phyloP scores from a whole-genome alignment of 1,284 basidiomycete species.

The Marasmius fiardii region DNA sequence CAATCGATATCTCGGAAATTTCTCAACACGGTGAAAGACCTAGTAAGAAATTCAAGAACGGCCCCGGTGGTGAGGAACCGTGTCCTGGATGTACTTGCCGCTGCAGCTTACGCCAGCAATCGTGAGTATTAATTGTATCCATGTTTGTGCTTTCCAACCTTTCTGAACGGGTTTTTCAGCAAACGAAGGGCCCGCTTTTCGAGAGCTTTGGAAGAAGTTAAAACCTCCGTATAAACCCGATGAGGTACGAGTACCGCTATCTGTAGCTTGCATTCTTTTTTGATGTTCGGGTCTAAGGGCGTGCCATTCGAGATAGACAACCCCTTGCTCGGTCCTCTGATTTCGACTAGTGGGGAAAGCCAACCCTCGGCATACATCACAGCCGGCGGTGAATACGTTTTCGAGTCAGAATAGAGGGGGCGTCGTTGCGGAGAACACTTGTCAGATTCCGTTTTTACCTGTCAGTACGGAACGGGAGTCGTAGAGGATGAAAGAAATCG shows the following conservation, averaged over 20 bases:
- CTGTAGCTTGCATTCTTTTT: neutral
- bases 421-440: no score
- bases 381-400: neutral
- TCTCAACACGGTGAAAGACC: constrained; percentile 68
- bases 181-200: constrained; percentile 49
- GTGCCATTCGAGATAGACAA: constrained; percentile 73
- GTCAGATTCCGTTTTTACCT: no score
- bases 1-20: constrained; percentile 74
- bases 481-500: no score
- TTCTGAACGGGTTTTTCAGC: neutral
- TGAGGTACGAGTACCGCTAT: constrained; percentile 35
- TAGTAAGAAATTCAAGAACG: constrained; percentile 47
- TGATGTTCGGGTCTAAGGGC: constrained; percentile 31
- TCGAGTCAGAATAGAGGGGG: no score
- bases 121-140: constrained; percentile 27
- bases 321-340: constrained; percentile 70
- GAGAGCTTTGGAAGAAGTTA: constrained; percentile 63
- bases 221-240: constrained; percentile 71
- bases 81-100: constrained; percentile 66
- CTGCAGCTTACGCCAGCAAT: constrained; percentile 60
- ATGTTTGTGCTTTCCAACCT: neutral
- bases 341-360: constrained; percentile 25
- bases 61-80: constrained; percentile 72
- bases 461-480: no score
- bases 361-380: neutral